Evolutionary conservation across 1,139 yeast genomes (phyloP).

Genomic region (Pichia sp.): DNA sequence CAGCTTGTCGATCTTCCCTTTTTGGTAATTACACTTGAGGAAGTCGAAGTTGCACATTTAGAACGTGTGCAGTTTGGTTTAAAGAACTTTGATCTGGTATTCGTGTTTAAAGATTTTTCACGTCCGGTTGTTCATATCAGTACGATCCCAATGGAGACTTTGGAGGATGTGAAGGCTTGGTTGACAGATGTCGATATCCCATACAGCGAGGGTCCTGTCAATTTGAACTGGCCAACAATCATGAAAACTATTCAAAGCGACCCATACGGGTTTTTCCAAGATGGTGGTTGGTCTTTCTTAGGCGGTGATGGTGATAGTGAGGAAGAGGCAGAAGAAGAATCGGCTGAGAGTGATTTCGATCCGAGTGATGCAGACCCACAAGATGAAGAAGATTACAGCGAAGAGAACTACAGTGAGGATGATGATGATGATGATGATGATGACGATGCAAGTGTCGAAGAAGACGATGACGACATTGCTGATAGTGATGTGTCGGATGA

Average conservation of each 20-base stretch:
- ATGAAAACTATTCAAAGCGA: slow-evolving; percentile 92
- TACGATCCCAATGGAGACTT: slow-evolving; percentile 87
- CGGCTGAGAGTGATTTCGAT: slow-evolving; percentile 56
- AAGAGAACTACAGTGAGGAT: slow-evolving; percentile 43
- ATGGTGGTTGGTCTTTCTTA: slow-evolving; percentile 96
- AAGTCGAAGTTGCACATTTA: slow-evolving; percentile 89
- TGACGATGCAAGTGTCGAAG: slow-evolving; percentile 51
- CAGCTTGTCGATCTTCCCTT: slow-evolving; percentile 95
- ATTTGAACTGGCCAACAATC: slow-evolving; percentile 91
- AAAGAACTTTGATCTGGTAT: slow-evolving; percentile 92
- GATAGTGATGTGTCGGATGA: slow-evolving; percentile 40
- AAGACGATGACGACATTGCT: slow-evolving; percentile 39
- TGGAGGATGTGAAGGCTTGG: slow-evolving; percentile 95
- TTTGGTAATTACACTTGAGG: slow-evolving; percentile 83
- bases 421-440: slow-evolving; percentile 34
- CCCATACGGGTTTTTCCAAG: slow-evolving; percentile 88
- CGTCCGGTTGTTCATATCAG: slow-evolving; percentile 88
- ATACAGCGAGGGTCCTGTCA: slow-evolving; percentile 89
- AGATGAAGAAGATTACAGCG: slow-evolving; percentile 68
- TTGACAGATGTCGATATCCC: slow-evolving; percentile 94
- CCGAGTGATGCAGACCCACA: slow-evolving; percentile 65
- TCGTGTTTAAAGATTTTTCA: slow-evolving; percentile 86
- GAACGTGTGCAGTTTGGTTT: slow-evolving; percentile 98
- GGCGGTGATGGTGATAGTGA: slow-evolving; percentile 63
- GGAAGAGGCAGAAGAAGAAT: slow-evolving; percentile 43